These are phyloP conservation scores for Backusella liffmaniae DNA, from an alignment of 192 early-diverging fungal species.

Conservation along the genomic window DNA sequence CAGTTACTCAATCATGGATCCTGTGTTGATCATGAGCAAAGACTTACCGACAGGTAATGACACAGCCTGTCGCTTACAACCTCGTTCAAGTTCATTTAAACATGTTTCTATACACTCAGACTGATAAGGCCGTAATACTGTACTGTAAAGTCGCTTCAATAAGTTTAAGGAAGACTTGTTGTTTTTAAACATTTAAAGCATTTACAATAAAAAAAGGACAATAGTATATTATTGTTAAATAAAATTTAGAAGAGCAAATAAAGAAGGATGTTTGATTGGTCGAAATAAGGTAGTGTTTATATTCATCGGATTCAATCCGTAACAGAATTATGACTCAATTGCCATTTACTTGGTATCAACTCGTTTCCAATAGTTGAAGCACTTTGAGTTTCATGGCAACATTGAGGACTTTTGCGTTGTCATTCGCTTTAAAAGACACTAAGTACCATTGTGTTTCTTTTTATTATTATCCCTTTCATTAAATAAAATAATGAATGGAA, in stretches of 20 bases:
- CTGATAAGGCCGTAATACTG: slow-evolving; percentile 75
- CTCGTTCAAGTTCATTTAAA: slow-evolving; percentile 50
- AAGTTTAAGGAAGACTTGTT: not conserved
- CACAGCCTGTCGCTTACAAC: slow-evolving; percentile 72
- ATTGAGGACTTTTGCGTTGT: too few relatives aligned
- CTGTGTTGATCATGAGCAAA: not conserved
- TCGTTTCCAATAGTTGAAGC: too few relatives aligned
- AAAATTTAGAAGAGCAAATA: not conserved
- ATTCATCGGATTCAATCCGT: too few relatives aligned
- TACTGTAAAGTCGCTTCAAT: not conserved
- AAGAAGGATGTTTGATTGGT: not conserved
- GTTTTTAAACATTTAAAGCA: not conserved
- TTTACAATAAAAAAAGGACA: not conserved
- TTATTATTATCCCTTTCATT: too few relatives aligned
- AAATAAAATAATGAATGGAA: too few relatives aligned
- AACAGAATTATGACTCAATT: too few relatives aligned
- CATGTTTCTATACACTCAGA: slow-evolving; percentile 77
- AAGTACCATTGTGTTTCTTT: too few relatives aligned
- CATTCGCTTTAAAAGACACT: too few relatives aligned
- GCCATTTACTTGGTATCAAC: too few relatives aligned
- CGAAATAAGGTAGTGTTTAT: not conserved
- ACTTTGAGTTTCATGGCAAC: too few relatives aligned
- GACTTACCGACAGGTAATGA: slow-evolving; percentile 64
- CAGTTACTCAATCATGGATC: not conserved
- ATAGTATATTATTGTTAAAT: not conserved